phyloP scores from a whole-genome alignment of 164 flowering plant genomes.

The Chloranthus sessilifolius region DNA sequence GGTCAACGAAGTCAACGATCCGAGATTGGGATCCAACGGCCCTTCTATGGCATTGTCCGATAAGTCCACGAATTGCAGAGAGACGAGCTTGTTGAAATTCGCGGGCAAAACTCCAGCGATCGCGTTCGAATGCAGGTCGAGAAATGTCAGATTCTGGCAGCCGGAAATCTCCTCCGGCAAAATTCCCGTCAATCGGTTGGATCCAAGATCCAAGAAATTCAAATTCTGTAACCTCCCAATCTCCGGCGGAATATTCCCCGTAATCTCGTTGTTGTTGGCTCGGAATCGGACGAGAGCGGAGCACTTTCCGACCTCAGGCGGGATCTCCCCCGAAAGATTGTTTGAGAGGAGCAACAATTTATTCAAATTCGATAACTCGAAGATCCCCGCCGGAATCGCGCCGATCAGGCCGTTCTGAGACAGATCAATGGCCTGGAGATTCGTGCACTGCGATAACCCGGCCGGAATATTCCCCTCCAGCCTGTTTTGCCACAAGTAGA shows the following conservation, averaged over 20 bases:
- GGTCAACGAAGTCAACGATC: constrained; percentile 49
- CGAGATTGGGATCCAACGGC: constrained; percentile 36
- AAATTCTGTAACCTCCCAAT: constrained; percentile 57
- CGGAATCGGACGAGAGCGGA: constrained; percentile 57
- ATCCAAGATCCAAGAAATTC: constrained; percentile 71
- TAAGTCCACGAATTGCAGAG: constrained; percentile 61
- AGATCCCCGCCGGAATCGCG: constrained; percentile 58
- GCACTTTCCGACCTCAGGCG: constrained; percentile 87
- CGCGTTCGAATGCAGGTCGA: constrained; percentile 76
- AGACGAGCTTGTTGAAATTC: constrained; percentile 38
- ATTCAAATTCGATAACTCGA: constrained; percentile 70
- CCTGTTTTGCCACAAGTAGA: constrained; percentile 85
- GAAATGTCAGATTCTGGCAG: constrained; percentile 62
- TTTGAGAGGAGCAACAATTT: constrained; percentile 78
- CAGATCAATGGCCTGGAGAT: constrained; percentile 83
- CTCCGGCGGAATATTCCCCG: constrained; percentile 76
- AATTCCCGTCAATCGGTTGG: constrained; percentile 53
- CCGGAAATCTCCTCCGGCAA: constrained; percentile 62
- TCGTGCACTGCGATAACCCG: constrained; percentile 50
- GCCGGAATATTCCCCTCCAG: constrained; percentile 73
- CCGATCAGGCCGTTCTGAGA: constrained; percentile 75
- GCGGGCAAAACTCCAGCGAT: constrained; percentile 60
- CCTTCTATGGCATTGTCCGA: constrained; percentile 74
- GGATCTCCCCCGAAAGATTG: constrained; percentile 72
- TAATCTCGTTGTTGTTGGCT: constrained; percentile 50